A percentile compares a stretch with the other conserved stretches of the same genome.
These are phyloP conservation scores for Talaromyces islandicus DNA, from an alignment of 2,329 filamentous ascomycete genomes.

Conservation along the genomic window DNA sequence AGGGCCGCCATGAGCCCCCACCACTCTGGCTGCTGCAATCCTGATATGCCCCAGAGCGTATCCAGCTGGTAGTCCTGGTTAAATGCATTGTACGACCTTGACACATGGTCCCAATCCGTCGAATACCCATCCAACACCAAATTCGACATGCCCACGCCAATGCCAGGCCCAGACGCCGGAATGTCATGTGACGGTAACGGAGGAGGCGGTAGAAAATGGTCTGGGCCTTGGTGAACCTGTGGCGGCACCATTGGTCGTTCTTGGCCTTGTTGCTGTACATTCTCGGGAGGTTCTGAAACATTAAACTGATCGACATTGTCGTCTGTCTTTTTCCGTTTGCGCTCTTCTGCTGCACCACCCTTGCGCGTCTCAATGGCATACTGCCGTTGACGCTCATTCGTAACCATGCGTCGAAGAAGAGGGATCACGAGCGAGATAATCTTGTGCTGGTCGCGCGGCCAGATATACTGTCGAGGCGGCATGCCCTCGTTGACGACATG, in stretches of 20 bases:
- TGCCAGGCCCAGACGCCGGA: slow-evolving; percentile 15
- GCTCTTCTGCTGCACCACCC: slow-evolving; percentile 34
- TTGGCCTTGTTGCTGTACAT: slow-evolving; percentile 18
- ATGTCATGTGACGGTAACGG: slow-evolving; percentile 21
- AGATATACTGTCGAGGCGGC: slow-evolving; percentile 39
- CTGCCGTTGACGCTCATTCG: slow-evolving; percentile 53
- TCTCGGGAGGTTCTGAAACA: slow-evolving; percentile 10
- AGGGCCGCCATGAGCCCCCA: slow-evolving; percentile 38
- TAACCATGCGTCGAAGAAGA: slow-evolving; percentile 53
- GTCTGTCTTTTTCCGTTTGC: slow-evolving; percentile 30
- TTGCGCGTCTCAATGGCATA: slow-evolving; percentile 54
- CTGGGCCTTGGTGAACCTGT: slow-evolving; percentile 12
- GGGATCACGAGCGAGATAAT: slow-evolving; percentile 55
- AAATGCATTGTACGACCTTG: slow-evolving; percentile 31
- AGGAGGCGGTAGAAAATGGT: slow-evolving; percentile 17
- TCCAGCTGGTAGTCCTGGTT: slow-evolving; percentile 37
- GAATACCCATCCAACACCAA: slow-evolving; percentile 33
- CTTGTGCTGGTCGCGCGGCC: slow-evolving; percentile 50
- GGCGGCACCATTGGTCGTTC: slow-evolving; percentile 14
- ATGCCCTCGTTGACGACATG: slow-evolving; percentile 38
- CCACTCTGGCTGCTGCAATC: slow-evolving; percentile 37
- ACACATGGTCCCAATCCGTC: slow-evolving; percentile 32
- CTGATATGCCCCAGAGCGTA: slow-evolving; percentile 35
- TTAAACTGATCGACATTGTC: slow-evolving; percentile 25
- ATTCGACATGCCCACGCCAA: slow-evolving; percentile 29